Evolutionary conservation across 2,329 filamentous ascomycete species (phyloP).

Genomic region (Fusarium penzigii): DNA sequence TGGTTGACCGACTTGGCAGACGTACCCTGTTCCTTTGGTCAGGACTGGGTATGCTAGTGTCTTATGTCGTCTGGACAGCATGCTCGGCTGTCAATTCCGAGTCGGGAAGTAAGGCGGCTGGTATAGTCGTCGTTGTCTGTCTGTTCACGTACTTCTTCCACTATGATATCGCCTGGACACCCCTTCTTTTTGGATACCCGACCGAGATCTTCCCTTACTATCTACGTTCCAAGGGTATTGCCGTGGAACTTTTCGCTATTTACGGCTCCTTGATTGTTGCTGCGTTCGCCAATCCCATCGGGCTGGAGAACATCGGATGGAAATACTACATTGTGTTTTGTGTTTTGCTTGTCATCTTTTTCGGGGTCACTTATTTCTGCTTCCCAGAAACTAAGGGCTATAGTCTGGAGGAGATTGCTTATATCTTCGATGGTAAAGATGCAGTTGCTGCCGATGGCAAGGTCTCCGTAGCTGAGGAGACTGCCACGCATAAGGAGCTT

Average conservation of each 20-base stretch:
- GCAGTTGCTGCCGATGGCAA: neutral
- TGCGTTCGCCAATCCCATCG: constrained; percentile 37
- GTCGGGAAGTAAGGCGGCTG: constrained; percentile 33
- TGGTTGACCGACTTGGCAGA: constrained; percentile 45
- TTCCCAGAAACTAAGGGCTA: constrained; percentile 37
- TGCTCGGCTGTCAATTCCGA: constrained; percentile 35
- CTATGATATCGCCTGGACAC: constrained; percentile 49
- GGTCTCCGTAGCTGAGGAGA: too few species aligned
- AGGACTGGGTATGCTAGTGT: constrained; percentile 38
- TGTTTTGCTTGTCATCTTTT: constrained; percentile 21
- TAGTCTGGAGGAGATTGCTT: constrained; percentile 26
- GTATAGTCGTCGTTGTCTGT: constrained; percentile 47
- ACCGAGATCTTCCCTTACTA: constrained; percentile 42
- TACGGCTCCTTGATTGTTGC: constrained; percentile 36
- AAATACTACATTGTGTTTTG: constrained; percentile 43
- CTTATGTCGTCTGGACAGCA: constrained; percentile 42
- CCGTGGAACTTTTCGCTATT: constrained; percentile 46
- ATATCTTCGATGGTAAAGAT: constrained; percentile 25
- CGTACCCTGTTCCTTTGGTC: constrained; percentile 43
- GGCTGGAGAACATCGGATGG: constrained; percentile 37
- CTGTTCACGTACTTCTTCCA: constrained; percentile 50
- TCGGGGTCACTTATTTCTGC: constrained; percentile 23
- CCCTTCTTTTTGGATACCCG: constrained; percentile 46
- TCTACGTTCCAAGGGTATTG: constrained; percentile 40
- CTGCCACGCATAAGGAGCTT: too few species aligned